Conservation (phyloP, 306 rosid species). For the Myrica gale region DNA sequence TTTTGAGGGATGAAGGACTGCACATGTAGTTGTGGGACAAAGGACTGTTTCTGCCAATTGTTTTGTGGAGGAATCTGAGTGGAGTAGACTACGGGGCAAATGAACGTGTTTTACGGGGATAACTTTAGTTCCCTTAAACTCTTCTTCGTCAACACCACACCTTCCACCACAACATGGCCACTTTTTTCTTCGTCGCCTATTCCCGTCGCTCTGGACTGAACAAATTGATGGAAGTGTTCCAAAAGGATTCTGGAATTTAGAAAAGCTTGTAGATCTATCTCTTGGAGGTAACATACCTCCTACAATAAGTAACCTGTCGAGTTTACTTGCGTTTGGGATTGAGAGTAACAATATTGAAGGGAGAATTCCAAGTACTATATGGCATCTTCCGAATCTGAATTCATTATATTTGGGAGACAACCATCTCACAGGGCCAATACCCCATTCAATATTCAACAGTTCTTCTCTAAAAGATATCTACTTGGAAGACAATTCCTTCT, state of each 20-base stretch:
- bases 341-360: neutral
- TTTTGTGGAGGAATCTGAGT: too few species aligned
- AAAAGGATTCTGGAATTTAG: neutral
- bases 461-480: neutral
- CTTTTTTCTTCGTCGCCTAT: too few species aligned
- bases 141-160: too few species aligned
- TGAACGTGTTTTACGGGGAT: too few species aligned
- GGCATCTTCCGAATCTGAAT: neutral
- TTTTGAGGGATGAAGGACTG: too few species aligned
- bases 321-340: neutral
- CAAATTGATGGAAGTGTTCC: conserved; percentile 5
- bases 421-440: neutral
- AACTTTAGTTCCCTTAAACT: too few species aligned
- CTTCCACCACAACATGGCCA: too few species aligned
- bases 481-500: neutral
- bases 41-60: too few species aligned
- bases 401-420: neutral
- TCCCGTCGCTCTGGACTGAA: too few species aligned
- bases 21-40: too few species aligned
- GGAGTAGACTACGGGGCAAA: too few species aligned
- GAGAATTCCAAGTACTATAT: neutral
- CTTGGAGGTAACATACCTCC: conserved; percentile 8
- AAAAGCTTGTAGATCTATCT: neutral
- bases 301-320: neutral
- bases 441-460: neutral